These are phyloP conservation scores for Chernovozyma aurita DNA, from an alignment of 1,139 yeast genomes.

Conservation along the genomic window DNA sequence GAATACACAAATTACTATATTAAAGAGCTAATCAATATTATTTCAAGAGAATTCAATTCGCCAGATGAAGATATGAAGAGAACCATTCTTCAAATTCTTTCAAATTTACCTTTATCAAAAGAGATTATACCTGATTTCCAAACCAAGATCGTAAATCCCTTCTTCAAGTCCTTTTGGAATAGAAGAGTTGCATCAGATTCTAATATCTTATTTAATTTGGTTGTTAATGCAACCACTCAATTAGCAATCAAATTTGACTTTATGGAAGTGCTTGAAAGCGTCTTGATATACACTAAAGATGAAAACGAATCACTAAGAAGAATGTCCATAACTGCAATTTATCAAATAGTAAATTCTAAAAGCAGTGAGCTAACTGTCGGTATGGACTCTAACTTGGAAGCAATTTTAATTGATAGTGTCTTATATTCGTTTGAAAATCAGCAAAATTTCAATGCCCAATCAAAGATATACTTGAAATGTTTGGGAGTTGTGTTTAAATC, in stretches of 20 bases:
- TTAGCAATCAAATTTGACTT: constrained; percentile 69
- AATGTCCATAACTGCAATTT: constrained; percentile 72
- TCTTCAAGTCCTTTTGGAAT: constrained; percentile 75
- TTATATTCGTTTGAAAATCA: constrained; percentile 86
- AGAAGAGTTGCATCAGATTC: constrained; percentile 60
- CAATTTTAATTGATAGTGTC: constrained; percentile 73
- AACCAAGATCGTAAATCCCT: constrained; percentile 51
- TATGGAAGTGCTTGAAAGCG: constrained; percentile 51
- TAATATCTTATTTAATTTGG: constrained; percentile 47
- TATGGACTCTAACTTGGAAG: constrained; percentile 45
- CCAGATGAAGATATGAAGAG: constrained; percentile 90
- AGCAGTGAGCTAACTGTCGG: constrained; percentile 34
- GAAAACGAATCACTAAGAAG: constrained; percentile 75
- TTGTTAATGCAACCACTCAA: constrained; percentile 68
- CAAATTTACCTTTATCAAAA: constrained; percentile 28
- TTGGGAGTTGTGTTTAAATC: constrained; percentile 66
- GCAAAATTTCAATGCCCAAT: constrained; percentile 24
- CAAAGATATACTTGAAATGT: constrained; percentile 53
- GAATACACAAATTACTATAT: constrained; percentile 81
- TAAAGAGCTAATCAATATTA: constrained; percentile 61
- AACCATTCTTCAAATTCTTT: constrained; percentile 50
- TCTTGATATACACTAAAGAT: constrained; percentile 66
- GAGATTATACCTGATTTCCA: constrained; percentile 26
- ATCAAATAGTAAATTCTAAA: constrained; percentile 23
- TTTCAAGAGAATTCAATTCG: constrained; percentile 69